Conservation (phyloP, 2,329 filamentous ascomycete genomes). For the Lecanoromycetidae sp. region DNA sequence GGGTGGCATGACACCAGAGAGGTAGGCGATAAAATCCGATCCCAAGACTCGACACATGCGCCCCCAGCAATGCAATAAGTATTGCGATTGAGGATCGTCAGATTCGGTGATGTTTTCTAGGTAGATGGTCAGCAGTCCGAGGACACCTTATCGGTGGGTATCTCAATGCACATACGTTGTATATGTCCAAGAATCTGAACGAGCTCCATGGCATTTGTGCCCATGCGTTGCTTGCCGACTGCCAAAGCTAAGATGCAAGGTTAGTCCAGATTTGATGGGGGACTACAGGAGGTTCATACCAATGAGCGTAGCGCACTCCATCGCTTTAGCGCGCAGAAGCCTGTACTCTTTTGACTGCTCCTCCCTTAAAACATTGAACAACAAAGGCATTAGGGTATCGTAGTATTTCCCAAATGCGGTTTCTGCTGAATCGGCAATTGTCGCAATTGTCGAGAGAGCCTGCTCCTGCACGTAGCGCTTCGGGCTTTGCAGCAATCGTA, state of each 20-base stretch:
- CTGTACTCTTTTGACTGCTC: slow-evolving; percentile 91
- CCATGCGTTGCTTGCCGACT: slow-evolving; percentile 86
- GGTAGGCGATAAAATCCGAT: slow-evolving; percentile 80
- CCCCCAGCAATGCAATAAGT: slow-evolving; percentile 97
- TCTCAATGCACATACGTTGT: slow-evolving; percentile 40
- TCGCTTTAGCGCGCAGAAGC: slow-evolving; percentile 85
- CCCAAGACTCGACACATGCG: slow-evolving; percentile 95
- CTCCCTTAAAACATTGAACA: slow-evolving; percentile 77
- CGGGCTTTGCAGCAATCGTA: slow-evolving; percentile 75
- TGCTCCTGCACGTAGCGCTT: slow-evolving; percentile 98
- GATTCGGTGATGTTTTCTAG: slow-evolving; percentile 63
- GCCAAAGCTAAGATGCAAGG: slow-evolving; percentile 51
- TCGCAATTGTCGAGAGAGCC: slow-evolving; percentile 92
- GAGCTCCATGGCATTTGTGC: slow-evolving; percentile 70
- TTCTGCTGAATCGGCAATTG: slow-evolving; percentile 96
- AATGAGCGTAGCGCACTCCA: slow-evolving; percentile 97
- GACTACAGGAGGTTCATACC: slow-evolving; percentile 19
- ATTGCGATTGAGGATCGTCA: slow-evolving; percentile 92
- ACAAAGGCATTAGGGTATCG: slow-evolving; percentile 83
- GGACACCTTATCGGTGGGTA: neutral
- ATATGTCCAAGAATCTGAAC: slow-evolving; percentile 81
- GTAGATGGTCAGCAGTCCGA: slow-evolving; percentile 1
- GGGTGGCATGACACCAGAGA: slow-evolving; percentile 87
- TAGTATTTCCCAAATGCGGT: slow-evolving; percentile 93
- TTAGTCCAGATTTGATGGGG: neutral